Evolutionary conservation across 2,329 filamentous ascomycete genomes (phyloP).

Genomic region (Bipolaris cookei): DNA sequence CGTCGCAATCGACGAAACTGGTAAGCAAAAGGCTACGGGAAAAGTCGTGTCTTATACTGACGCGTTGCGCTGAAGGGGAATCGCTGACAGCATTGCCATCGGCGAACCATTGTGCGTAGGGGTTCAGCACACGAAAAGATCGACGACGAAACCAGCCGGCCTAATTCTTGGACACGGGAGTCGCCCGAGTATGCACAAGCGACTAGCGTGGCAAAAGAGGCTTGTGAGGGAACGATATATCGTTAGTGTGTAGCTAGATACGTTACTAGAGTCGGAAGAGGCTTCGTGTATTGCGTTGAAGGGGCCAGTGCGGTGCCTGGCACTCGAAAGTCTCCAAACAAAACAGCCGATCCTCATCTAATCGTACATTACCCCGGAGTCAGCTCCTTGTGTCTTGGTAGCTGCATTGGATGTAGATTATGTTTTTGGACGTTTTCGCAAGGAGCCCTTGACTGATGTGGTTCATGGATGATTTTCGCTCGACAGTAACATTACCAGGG

Average conservation of each 20-base stretch:
- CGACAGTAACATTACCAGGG: not conserved
- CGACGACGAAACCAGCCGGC: not conserved
- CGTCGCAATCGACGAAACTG: constrained; percentile 7
- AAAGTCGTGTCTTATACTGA: constrained; percentile 9
- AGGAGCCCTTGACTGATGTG: constrained; percentile 1
- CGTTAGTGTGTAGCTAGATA: constrained; percentile 2
- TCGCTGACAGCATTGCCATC: constrained; percentile 2
- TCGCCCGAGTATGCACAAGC: constrained; percentile 8
- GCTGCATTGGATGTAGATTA: not conserved
- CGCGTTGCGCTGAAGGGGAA: not conserved
- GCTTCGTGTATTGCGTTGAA: constrained; percentile 1
- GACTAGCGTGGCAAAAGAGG: constrained; percentile 3
- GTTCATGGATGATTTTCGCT: constrained; percentile 2
- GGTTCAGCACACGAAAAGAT: constrained; percentile 1
- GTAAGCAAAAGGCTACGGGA: not conserved
- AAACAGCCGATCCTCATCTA: constrained; percentile 7
- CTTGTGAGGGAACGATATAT: constrained; percentile 6
- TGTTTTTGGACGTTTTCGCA: constrained; percentile 4
- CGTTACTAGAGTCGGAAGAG: constrained; percentile 4
- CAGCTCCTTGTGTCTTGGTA: not conserved
- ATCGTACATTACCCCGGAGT: constrained; percentile 10
- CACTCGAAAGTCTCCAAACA: not conserved
- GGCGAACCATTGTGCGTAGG: constrained; percentile 2
- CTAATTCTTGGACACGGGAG: constrained; percentile 10
- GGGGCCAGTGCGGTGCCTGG: constrained; percentile 9